Base-by-base conservation (phyloP, 768 basidiomycete species). In the Galerina sulciceps region DNA sequence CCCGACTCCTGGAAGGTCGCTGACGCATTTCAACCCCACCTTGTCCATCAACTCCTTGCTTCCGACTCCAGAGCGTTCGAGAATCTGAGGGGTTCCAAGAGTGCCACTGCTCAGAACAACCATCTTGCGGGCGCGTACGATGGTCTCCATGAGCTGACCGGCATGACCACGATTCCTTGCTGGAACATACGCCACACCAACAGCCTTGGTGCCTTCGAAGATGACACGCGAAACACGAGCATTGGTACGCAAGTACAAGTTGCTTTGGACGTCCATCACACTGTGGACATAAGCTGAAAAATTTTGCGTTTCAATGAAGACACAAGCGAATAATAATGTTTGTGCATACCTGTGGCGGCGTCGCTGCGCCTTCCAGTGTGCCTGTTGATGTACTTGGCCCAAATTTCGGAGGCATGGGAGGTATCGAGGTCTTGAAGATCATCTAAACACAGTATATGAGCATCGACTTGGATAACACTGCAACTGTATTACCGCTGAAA, bases 331-430 rank as follows among this genome's bases (percentile, higher is more conserved):
- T 18, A 10, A 10, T 2, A n/a, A 10, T 38, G 9, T 15, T 48
- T 47, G 6, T 14, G 60, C 68, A 35, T 65, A 84, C 85, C 86
- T 44, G 86, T 87, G 2, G 88, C 86, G 47, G 88, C 87, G 62
- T 90, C 88, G 59, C 85, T 87, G 50, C 87, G 85, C 60, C 88
- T 77, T 58, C 88, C 88, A 36, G 87, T 89, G 67, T 88, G 83
- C 63, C 86, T 80, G 71, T 88, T 88, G 79, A 90, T 87, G 67
- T 89, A 90, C 69, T 90, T 89, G 49, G 87, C 87, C 88, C 87
- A 89, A 55, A 88, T 86, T 70, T 89, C 88, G 54, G 87, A 81
- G 20, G 76, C 86, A 63, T 89, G 84, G 26, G 81, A 68, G 20
- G 86, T 86, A 51, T 77, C 71, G 40, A 87, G 76, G 70, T 88